phyloP scores from a whole-genome alignment of 768 basidiomycete genomes.

The Tricholoma bakamatsutake region DNA sequence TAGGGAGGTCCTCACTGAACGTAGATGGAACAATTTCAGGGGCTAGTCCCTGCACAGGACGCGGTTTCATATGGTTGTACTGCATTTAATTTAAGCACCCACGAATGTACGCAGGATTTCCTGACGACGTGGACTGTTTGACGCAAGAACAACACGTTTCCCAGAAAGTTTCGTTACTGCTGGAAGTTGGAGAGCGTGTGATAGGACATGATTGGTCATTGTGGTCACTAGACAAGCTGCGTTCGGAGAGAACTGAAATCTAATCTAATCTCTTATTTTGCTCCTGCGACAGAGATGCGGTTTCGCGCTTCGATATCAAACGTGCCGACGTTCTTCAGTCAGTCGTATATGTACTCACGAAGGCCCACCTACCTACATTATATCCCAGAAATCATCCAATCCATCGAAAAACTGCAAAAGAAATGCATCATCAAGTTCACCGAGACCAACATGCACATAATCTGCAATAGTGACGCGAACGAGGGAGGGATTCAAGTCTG shows the following conservation, averaged over 20 bases:
- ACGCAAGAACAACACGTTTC: constrained; percentile 82
- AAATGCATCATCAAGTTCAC: constrained; percentile 79
- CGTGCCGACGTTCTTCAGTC: constrained; percentile 50
- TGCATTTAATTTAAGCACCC: constrained; percentile 34
- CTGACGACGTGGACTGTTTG: constrained; percentile 77
- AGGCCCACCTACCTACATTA: neutral
- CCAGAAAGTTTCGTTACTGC: constrained; percentile 60
- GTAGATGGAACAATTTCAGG: constrained; percentile 39
- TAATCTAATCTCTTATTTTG: neutral
- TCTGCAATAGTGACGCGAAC: constrained; percentile 74
- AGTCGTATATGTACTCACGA: constrained; percentile 9
- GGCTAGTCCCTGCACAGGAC: constrained; percentile 27
- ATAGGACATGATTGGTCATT: constrained; percentile 46
- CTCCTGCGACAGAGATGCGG: constrained; percentile 42
- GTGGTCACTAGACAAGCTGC: constrained; percentile 4
- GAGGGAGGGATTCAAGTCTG: constrained; percentile 88
- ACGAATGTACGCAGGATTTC: constrained; percentile 80
- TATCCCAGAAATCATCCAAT: constrained; percentile 64
- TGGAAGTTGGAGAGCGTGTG: constrained; percentile 59
- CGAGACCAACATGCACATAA: constrained; percentile 69
- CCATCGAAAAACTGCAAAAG: constrained; percentile 80
- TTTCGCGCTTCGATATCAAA: constrained; percentile 58
- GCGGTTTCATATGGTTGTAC: neutral
- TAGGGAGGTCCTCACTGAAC: constrained; percentile 74
- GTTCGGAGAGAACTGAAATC: neutral